Base-by-base conservation (phyloP, 2,329 filamentous ascomycete genomes). In the Trichophyton verrucosum region DNA sequence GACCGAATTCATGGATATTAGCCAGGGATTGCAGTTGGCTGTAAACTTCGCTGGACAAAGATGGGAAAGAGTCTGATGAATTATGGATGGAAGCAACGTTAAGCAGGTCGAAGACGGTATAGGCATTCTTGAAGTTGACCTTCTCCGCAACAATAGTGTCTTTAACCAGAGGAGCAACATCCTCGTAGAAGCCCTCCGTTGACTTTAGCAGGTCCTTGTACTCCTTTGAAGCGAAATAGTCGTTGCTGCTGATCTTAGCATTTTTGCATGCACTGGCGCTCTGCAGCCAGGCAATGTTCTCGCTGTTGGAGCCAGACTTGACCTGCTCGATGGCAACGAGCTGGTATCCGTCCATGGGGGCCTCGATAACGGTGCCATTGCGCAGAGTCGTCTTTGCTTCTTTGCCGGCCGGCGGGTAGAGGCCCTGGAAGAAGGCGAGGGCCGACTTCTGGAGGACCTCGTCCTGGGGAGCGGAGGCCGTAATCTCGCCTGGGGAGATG, bases 331-430 rank as follows among this genome's bases (percentile, higher is more conserved):
- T 78, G 17, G 89, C 88, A 66, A 95, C 86, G 63, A 94, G 82
- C 74, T 96, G 91, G 71, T 91, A 95, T 27, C 91, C 91, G 63
- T 83, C 78, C 69, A 95, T 75, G 0, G 91, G 90, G 1, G 84
- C 77, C 61, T 83, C 76, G 11, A 91, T 77, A 3, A 74, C 77
- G 22, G 82, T 82, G 57, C 87, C 87, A 72, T 95, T 91, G 67
- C 82, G 83, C 46, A 96, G 81, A 1, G 77, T 83, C 74, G 88
- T 80, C 40, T 79, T 74, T 8, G 80, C 78, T 1, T 76, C 70
- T 55, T 69, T 66, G 61, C 84, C 84, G 1, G 86, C 83, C 0
- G 91, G 89, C 8, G 91, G 91, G 71, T 96, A 96, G 20, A 96
- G 79, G 33, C 85, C 90, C 75, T 96, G 91, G 33, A 92, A 76